Percentiles rank a stretch among this genome's conserved stretches.
Conservation (phyloP, 2,329 filamentous ascomycete species). For the Exophiala mesophila region DNA sequence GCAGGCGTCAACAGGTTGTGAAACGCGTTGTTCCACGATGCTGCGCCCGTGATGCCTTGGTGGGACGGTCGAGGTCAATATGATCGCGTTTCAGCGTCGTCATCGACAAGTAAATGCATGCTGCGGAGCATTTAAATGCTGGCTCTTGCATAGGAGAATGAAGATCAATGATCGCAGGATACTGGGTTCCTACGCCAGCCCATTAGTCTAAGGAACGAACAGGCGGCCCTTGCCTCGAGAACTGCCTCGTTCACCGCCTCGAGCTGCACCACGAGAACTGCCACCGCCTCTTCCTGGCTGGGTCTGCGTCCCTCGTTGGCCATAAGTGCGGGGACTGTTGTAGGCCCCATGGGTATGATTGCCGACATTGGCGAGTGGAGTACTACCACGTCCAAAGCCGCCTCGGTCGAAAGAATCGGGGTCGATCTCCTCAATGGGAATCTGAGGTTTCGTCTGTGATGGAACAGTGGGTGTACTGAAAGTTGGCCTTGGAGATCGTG, state of each 20-base stretch:
- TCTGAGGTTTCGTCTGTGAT: conserved; percentile 29
- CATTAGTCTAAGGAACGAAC: conserved; percentile 24
- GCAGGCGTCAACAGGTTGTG: too few relatives aligned
- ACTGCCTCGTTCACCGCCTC: conserved; percentile 23
- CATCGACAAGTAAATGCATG: too few relatives aligned
- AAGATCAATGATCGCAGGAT: too few relatives aligned
- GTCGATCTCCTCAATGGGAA: conserved; percentile 45
- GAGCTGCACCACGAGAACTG: conserved; percentile 16
- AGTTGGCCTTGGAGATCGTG: conserved; percentile 16
- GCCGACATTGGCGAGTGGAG: conserved; percentile 24
- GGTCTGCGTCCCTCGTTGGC: too few relatives aligned
- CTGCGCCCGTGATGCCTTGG: too few relatives aligned
- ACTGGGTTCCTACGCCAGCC: conserved; percentile 1
- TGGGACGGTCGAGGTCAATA: too few relatives aligned
- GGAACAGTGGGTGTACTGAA: conserved; percentile 18
- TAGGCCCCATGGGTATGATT: conserved; percentile 10
- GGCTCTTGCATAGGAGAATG: too few relatives aligned
- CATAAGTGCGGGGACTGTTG: conserved; percentile 12
- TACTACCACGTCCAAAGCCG: conserved; percentile 26
- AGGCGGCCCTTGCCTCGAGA: conserved; percentile 26
- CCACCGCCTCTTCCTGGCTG: conserved; percentile 15
- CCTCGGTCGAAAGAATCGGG: conserved; percentile 45
- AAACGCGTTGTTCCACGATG: too few relatives aligned
- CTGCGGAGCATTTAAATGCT: too few relatives aligned
- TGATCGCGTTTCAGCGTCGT: too few relatives aligned